Evolutionary conservation across 1,284 basidiomycete species (phyloP), one percentile per base, ranked within the genome.

Genomic region (Pseudozyma flocculosa): DNA sequence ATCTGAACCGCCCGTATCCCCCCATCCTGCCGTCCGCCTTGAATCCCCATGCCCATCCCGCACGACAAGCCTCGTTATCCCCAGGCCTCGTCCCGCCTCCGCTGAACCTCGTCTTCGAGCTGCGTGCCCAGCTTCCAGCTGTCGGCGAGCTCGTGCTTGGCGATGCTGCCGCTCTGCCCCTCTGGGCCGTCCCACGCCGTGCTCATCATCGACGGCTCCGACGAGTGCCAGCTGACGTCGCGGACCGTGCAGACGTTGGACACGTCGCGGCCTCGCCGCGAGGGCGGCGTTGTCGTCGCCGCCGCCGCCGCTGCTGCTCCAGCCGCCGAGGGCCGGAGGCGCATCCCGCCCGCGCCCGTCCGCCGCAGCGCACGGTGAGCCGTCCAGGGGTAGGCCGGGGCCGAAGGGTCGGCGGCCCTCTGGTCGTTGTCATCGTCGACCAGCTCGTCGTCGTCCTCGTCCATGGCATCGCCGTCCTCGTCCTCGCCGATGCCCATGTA

Each of bases 191-290:
- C 86, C 92, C 93, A 96, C 5, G 86, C 90, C 2, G 90, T 90
- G 55, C 88, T 91, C 86, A 97, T 88, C 49, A 98, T 78, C 19
- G 88, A 87, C 18, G 93, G 92, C 82, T 93, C 87, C 84, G 80
- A 85, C 82, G 87, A 85, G 76, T 90, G 88, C 91, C 91, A 94
- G 73, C 87, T 88, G 49, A 97, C 92, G 74, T 98, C 94, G 49
- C 94, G 85, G 0, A 96, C 90, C 54, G 78, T 75, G 34, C 54
- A 53, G 9, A 43, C 43, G 8, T 21, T 22, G 18, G 3, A 17
- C 18, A 11, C n/a, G n/a, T n/a, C n/a, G n/a, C n/a, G n/a, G n/a
- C n/a, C n/a, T n/a, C n/a, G n/a, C n/a, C n/a, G n/a, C n/a, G n/a
- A n/a, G n/a, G n/a, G n/a, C n/a, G n/a, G n/a, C n/a, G n/a, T n/a